Conservation (phyloP, 805 yeast species). For the Barnettozyma sp. region DNA sequence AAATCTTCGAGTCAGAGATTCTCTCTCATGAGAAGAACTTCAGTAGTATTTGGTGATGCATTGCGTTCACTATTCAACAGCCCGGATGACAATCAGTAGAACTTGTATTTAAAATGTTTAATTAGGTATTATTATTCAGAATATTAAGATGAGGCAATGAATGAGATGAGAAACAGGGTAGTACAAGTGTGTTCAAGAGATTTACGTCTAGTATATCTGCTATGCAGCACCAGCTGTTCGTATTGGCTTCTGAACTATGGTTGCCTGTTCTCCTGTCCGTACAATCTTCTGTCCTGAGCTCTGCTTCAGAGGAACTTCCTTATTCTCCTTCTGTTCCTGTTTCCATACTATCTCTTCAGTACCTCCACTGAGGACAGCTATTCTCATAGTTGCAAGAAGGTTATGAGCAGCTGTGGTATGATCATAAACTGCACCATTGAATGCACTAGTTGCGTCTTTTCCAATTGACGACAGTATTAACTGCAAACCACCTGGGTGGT, state of each 20-base stretch:
- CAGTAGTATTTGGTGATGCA: slow-evolving; percentile 19
- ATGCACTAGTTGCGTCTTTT: slow-evolving; percentile 89
- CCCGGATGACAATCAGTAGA: slow-evolving; percentile 1
- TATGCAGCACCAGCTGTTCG: slow-evolving; percentile 57
- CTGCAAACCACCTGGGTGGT: slow-evolving; percentile 91
- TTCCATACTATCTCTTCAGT: slow-evolving; percentile 81
- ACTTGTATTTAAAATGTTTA: background rate
- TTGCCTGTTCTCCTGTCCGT: slow-evolving; percentile 56
- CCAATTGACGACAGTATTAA: slow-evolving; percentile 78
- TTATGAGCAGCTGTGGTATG: slow-evolving; percentile 94
- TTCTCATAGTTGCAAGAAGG: slow-evolving; percentile 86
- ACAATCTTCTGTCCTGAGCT: slow-evolving; percentile 52
- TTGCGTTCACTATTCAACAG: slow-evolving; percentile 16
- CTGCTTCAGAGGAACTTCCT: slow-evolving; percentile 48
- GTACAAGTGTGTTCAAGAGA: background rate
- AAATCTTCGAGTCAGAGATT: background rate
- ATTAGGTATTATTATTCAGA: background rate
- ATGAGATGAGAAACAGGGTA: background rate
- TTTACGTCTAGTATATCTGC: too few relatives aligned
- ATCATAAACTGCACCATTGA: slow-evolving; percentile 89
- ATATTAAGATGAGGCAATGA: background rate
- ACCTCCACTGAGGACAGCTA: slow-evolving; percentile 78
- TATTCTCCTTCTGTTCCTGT: slow-evolving; percentile 60
- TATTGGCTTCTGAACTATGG: slow-evolving; percentile 36
- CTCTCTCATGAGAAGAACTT: slow-evolving; percentile 21